Evolutionary conservation across 23 red algal species (phyloP).

Genomic region (Agarophyton chilense): DNA sequence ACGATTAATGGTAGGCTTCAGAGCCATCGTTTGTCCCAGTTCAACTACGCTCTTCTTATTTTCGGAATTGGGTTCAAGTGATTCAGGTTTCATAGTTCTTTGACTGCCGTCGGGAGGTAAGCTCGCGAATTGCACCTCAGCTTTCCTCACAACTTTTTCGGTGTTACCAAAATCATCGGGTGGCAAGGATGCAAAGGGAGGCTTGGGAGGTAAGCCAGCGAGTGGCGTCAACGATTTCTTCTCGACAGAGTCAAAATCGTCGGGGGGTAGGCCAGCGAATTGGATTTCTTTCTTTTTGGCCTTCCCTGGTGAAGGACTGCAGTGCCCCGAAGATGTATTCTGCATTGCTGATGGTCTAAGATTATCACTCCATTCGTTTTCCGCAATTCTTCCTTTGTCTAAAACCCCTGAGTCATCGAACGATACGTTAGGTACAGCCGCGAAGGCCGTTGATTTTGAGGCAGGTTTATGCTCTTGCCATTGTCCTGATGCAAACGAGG

Average conservation of each 20-base stretch:
- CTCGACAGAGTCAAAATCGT: neutral
- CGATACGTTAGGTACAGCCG: neutral
- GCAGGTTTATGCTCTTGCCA: neutral
- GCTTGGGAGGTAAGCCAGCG: neutral
- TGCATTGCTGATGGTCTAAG: neutral
- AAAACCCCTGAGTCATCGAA: neutral
- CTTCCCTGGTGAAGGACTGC: neutral
- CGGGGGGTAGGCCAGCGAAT: neutral
- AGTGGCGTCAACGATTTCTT: neutral
- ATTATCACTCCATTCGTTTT: neutral
- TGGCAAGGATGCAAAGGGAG: conserved; percentile 34
- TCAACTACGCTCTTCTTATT: neutral
- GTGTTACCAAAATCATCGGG: conserved; percentile 9
- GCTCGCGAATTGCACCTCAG: conserved; percentile 8
- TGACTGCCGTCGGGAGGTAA: conserved; percentile 35
- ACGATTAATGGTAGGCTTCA: neutral
- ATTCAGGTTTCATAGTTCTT: neutral
- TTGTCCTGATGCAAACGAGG: neutral
- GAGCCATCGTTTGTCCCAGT: neutral
- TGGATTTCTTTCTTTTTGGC: neutral
- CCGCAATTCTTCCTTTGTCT: neutral
- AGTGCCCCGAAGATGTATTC: neutral
- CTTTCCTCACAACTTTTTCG: neutral
- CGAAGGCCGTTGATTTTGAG: neutral
- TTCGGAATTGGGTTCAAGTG: neutral